Conservation (phyloP, 1,284 basidiomycete species). For the Agroathelia rolfsii region DNA sequence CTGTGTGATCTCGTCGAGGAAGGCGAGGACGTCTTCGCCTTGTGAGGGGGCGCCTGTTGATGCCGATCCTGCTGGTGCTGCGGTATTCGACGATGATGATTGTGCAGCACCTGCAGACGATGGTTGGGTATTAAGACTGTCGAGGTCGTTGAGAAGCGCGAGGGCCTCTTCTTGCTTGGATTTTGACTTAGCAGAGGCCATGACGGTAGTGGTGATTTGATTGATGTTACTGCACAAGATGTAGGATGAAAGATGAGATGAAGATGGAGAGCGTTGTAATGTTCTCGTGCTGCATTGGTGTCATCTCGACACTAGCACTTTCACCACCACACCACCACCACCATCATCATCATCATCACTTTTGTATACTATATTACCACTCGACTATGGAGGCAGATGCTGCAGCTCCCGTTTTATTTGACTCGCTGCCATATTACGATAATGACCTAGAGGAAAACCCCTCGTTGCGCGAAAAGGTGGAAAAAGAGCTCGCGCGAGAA, state of each 20-base stretch:
- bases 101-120: too few relatives aligned
- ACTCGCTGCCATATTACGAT: slow-evolving; percentile 92
- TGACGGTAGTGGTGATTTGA: too few relatives aligned
- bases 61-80: slow-evolving; percentile 13
- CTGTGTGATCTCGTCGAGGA: slow-evolving; percentile 90
- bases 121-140: slow-evolving; percentile 49
- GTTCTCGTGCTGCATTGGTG: too few relatives aligned
- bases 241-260: too few relatives aligned
- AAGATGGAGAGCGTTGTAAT: too few relatives aligned
- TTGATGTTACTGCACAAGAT: too few relatives aligned
- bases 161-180: slow-evolving; percentile 85
- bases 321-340: too few relatives aligned
- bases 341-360: too few relatives aligned
- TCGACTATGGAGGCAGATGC: too few relatives aligned
- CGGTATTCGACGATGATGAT: slow-evolving; percentile 15
- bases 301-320: too few relatives aligned
- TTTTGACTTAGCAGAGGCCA: slow-evolving; percentile 64
- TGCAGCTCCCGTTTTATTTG: too few relatives aligned
- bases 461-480: slow-evolving; percentile 61
- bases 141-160: slow-evolving; percentile 84
- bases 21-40: slow-evolving; percentile 83
- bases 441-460: slow-evolving; percentile 80
- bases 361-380: too few relatives aligned
- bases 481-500: slow-evolving; percentile 61
- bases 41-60: slow-evolving; percentile 47